Evolutionary conservation across 2,329 filamentous ascomycete species (phyloP).

Genomic region (Diaporthe velutina): DNA sequence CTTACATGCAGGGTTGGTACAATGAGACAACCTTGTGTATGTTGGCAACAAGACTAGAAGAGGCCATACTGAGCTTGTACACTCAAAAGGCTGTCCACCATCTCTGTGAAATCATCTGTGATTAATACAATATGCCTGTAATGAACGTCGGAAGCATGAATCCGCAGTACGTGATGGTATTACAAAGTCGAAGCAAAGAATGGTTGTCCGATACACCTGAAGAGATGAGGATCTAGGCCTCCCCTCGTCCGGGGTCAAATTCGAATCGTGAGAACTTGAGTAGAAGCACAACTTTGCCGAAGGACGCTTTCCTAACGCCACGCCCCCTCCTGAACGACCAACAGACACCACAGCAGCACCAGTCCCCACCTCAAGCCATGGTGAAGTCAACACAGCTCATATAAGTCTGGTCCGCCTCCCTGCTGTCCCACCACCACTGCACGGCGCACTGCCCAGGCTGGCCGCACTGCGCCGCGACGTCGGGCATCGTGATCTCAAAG

Average conservation of each 20-base stretch:
- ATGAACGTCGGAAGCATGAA: background rate
- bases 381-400: conserved; percentile 39
- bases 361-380: conserved; percentile 6
- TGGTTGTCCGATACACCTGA: too few relatives aligned
- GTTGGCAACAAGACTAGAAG: background rate
- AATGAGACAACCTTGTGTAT: too few relatives aligned
- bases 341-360: background rate
- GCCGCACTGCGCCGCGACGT: conserved; percentile 45
- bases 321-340: background rate
- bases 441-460: conserved; percentile 46
- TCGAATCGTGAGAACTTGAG: background rate
- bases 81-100: background rate
- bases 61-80: background rate
- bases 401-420: conserved; percentile 36
- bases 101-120: background rate
- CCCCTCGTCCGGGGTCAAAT: background rate
- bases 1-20: background rate
- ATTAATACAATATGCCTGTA: background rate
- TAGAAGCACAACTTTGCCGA: background rate
- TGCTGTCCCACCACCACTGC: conserved; percentile 40
- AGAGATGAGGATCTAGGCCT: background rate
- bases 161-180: background rate
- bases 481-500: conserved; percentile 48
- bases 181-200: too few relatives aligned
- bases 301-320: background rate